Conservation (phyloP, 2,329 filamentous ascomycete genomes). For the Paracorniculantispora psalliotae region DNA sequence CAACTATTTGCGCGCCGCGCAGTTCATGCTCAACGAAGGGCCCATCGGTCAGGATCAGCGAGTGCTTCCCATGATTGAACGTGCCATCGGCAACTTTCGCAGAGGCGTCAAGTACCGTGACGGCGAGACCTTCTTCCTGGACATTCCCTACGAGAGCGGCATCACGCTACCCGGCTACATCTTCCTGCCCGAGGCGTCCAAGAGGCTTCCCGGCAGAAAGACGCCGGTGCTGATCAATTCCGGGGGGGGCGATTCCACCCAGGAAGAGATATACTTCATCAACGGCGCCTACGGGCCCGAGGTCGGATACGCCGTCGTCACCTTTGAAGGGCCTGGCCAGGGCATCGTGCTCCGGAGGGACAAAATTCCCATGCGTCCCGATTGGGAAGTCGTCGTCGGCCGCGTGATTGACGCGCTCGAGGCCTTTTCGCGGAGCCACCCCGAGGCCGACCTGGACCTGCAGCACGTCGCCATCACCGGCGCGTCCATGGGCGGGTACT, state of each 20-base stretch:
- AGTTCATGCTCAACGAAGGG: constrained; percentile 28
- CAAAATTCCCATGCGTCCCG: constrained; percentile 27
- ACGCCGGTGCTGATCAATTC: constrained; percentile 31
- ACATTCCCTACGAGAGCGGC: constrained; percentile 34
- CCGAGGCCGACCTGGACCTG: constrained; percentile 30
- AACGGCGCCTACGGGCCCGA: constrained; percentile 20
- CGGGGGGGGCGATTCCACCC: constrained; percentile 31
- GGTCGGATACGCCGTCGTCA: constrained; percentile 38
- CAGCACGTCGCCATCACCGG: constrained; percentile 33
- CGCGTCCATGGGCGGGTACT: constrained; percentile 40
- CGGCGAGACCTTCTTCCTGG: constrained; percentile 22
- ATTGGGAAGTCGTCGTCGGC: constrained; percentile 33
- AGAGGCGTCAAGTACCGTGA: constrained; percentile 27
- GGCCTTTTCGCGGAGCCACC: constrained; percentile 13
- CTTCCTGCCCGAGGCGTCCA: constrained; percentile 26
- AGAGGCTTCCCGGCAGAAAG: constrained; percentile 22
- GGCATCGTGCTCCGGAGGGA: constrained; percentile 30
- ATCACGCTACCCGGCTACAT: constrained; percentile 32
- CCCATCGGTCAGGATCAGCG: too few relatives aligned
- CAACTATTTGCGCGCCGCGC: constrained; percentile 35
- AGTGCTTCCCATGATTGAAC: constrained; percentile 23
- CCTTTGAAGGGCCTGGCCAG: constrained; percentile 43
- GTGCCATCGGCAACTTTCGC: constrained; percentile 21
- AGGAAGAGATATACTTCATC: constrained; percentile 38
- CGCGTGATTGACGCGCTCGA: constrained; percentile 29